Percentiles rank a stretch among this genome's conserved stretches.
Conservation (phyloP, 2,329 filamentous ascomycete genomes). For the Podosphaera fusca region DNA sequence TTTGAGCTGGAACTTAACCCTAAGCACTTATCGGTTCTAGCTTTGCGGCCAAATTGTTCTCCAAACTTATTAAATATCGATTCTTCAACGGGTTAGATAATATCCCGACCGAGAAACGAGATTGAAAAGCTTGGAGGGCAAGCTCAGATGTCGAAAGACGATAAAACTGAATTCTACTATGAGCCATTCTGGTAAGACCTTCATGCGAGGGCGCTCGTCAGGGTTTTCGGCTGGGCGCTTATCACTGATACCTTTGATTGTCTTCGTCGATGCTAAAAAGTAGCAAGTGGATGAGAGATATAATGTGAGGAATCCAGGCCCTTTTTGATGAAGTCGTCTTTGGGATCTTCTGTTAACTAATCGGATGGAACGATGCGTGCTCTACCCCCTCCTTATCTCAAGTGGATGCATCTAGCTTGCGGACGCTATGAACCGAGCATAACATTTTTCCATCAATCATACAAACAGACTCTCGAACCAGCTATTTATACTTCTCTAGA, state of each 20-base stretch:
- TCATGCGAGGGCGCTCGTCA: slow-evolving; percentile 54
- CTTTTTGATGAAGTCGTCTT: slow-evolving; percentile 25
- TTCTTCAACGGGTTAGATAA: slow-evolving; percentile 12
- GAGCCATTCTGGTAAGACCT: slow-evolving; percentile 56
- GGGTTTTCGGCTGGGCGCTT: slow-evolving; percentile 39
- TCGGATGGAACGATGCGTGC: slow-evolving; percentile 7
- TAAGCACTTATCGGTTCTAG: slow-evolving; percentile 60
- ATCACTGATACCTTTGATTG: slow-evolving; percentile 40
- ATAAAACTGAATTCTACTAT: slow-evolving; percentile 41
- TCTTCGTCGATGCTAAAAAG: slow-evolving; percentile 22
- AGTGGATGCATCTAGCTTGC: slow-evolving; percentile 5
- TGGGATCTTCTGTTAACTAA: slow-evolving; percentile 22
- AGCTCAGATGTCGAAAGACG: slow-evolving; percentile 31
- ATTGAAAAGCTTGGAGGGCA: slow-evolving; percentile 27
- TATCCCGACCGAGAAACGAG: slow-evolving; percentile 23
- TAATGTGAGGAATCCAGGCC: slow-evolving; percentile 19
- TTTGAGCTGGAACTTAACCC: slow-evolving; percentile 85
- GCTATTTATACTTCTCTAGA: slow-evolving; percentile 11
- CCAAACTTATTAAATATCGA: slow-evolving; percentile 38
- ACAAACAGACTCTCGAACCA: slow-evolving; percentile 15
- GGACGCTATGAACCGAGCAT: slow-evolving; percentile 12
- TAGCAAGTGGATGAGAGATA: slow-evolving; percentile 11
- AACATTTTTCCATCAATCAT: slow-evolving; percentile 11
- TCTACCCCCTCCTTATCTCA: slow-evolving; percentile 13
- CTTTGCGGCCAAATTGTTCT: slow-evolving; percentile 49